Evolutionary conservation across 2,329 filamentous ascomycete species (phyloP), one percentile per base, ranked within the genome.

Genomic region (Colletotrichum ledebouriae): DNA sequence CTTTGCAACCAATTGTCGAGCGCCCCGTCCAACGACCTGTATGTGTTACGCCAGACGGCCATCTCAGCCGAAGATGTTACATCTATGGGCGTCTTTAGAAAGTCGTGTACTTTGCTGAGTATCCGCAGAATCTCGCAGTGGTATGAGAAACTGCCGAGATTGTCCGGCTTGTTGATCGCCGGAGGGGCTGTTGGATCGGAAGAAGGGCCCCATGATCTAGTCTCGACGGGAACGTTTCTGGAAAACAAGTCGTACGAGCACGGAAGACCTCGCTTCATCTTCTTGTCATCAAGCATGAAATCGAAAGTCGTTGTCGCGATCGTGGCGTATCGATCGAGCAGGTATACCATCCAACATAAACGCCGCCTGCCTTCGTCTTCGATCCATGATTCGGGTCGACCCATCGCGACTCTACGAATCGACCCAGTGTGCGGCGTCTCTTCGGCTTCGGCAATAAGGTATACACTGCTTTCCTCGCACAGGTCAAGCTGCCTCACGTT

Each of bases 171-270:
- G 70, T 80, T 79, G 17, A 81, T 73, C 6, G 58, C 39, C 1
- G 66, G 66, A 13, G 59, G 37, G 3, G 73, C 73, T 12, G 75
- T 74, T 7, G 73, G 73, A 17, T 75, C 74, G 6, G 72, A 71
- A 4, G 71, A 71, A 7, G 58, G 61, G 39, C 50, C 50, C 52
- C 79, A 73, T 1, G 76, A 76, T 4, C 78, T 73, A 2, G 81
- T 83, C 49, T 83, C 81, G 1, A 83, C 81, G 0, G 81, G 80
- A 0, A 82, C 75, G 37, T 83, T 80, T 55, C 78, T 76, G 4
- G 81, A 83, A 63, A 83, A 83, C 5, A 82, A 68, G 57, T 83
- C 81, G 67, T 83, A 83, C 1, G 81, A 81, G 61, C 81, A 82
- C 0, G 81, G 81, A 4, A 83, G 73, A 3, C 81, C 74, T 1